phyloP scores from a whole-genome alignment of 1,284 basidiomycete species.

The Austroboletus olivaceoglutinosus region DNA sequence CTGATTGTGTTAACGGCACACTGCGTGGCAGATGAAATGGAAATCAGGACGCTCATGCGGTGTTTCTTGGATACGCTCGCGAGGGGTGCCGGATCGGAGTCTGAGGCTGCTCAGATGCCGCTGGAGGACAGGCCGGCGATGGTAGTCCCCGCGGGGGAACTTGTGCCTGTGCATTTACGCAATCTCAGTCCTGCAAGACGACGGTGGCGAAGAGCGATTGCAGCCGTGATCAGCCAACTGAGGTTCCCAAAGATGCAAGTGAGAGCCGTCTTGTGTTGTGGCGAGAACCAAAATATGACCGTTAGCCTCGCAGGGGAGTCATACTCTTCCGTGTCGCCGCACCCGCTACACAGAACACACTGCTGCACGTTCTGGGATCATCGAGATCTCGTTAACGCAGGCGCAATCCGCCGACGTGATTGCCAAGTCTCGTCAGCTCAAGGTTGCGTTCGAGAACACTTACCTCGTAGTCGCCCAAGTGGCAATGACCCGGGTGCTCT shows the following conservation, averaged over 20 bases:
- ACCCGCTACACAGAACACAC: slow-evolving; percentile 36
- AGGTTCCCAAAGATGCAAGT: slow-evolving; percentile 25
- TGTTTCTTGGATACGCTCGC: slow-evolving; percentile 47
- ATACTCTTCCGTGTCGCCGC: slow-evolving; percentile 48
- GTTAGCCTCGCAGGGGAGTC: slow-evolving; percentile 46
- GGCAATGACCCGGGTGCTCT: no score
- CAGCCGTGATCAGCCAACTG: slow-evolving; percentile 36
- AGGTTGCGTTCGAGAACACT: slow-evolving; percentile 51
- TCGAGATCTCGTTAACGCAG: slow-evolving; percentile 26
- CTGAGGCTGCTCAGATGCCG: slow-evolving; percentile 14
- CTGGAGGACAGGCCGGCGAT: slow-evolving; percentile 43
- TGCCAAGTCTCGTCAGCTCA: slow-evolving; percentile 39
- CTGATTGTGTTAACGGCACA: slow-evolving; percentile 16
- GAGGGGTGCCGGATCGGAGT: slow-evolving; percentile 6
- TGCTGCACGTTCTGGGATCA: slow-evolving; percentile 36
- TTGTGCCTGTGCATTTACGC: slow-evolving; percentile 32
- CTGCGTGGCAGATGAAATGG: slow-evolving; percentile 15
- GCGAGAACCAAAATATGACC: background rate
- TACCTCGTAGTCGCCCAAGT: slow-evolving; percentile 52
- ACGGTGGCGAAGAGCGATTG: slow-evolving; percentile 51
- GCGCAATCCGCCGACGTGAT: slow-evolving; percentile 32
- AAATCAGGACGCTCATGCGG: slow-evolving; percentile 15
- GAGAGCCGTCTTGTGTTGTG: background rate
- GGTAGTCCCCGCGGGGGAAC: slow-evolving; percentile 38
- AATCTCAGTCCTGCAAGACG: slow-evolving; percentile 35